A percentile compares a stretch with the other conserved stretches of the same genome.
phyloP scores from a whole-genome alignment of 108 stramenopile species.

The Chaetoceros tenuissimus region DNA sequence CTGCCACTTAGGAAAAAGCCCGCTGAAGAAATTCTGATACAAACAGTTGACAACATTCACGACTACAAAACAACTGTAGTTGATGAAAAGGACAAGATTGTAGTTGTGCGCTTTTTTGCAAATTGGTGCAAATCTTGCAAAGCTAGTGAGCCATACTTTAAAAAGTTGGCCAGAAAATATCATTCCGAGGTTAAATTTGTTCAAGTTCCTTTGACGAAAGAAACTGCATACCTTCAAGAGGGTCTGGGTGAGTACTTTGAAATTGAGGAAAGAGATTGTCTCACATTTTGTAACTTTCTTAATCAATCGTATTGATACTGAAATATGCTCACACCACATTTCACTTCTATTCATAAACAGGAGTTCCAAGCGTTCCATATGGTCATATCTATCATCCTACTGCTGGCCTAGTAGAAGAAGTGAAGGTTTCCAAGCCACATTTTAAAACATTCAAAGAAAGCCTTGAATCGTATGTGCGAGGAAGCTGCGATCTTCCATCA shows the following conservation, averaged over 20 bases:
- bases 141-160: constrained; percentile 39
- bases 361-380: constrained; percentile 54
- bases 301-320: too few relatives aligned
- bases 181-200: constrained; percentile 59
- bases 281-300: too few relatives aligned
- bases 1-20: constrained; percentile 4
- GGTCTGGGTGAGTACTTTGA: too few relatives aligned
- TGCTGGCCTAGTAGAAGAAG: constrained; percentile 48
- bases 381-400: constrained; percentile 68
- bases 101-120: constrained; percentile 56
- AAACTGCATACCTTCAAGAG: constrained; percentile 59
- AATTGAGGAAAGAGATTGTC: too few relatives aligned
- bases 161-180: constrained; percentile 29
- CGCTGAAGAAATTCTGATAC: constrained; percentile 6
- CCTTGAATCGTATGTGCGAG: constrained; percentile 37
- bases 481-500: constrained; percentile 25
- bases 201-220: constrained; percentile 50
- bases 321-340: too few relatives aligned
- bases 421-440: constrained; percentile 38
- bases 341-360: too few relatives aligned
- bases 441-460: constrained; percentile 43
- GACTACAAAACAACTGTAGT: constrained; percentile 54
- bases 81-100: constrained; percentile 33
- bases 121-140: constrained; percentile 65
- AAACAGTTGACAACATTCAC: constrained; percentile 32